Percentiles rank a stretch among this genome's conserved stretches.
phyloP scores from a whole-genome alignment of 441 rosid species.

The Kokia cookei region DNA sequence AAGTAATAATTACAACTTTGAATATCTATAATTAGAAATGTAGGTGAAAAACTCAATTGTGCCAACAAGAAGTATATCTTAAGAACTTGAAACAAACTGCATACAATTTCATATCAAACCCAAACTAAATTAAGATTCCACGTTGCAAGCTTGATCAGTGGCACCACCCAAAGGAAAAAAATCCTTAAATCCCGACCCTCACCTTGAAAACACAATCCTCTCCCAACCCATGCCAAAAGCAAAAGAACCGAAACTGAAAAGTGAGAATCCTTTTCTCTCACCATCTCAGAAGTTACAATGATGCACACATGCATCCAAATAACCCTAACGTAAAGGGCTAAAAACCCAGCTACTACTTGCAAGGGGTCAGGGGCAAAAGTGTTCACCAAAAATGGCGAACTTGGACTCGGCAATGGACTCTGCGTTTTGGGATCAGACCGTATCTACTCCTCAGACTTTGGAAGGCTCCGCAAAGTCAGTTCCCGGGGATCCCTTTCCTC shows the following conservation, averaged over 20 bases:
- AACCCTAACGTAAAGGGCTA: too few relatives aligned
- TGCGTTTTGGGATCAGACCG: constrained; percentile 63
- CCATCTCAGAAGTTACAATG: not conserved
- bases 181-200: too few relatives aligned
- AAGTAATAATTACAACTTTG: too few relatives aligned
- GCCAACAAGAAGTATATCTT: not conserved
- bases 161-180: too few relatives aligned
- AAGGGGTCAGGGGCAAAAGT: not conserved
- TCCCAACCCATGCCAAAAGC: not conserved
- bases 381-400: constrained; percentile 46
- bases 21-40: too few relatives aligned
- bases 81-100: not conserved
- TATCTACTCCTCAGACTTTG: constrained; percentile 54
- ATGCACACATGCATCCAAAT: too few relatives aligned
- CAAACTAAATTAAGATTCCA: not conserved
- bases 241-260: too few relatives aligned
- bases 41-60: too few relatives aligned
- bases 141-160: not conserved
- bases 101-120: not conserved
- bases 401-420: constrained; percentile 77
- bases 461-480: constrained; percentile 62
- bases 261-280: not conserved
- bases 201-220: too few relatives aligned
- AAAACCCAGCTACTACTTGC: not conserved
- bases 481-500: constrained; percentile 69